These are phyloP conservation scores for Laburnicola sp. DNA, from an alignment of 2,329 filamentous ascomycete genomes.

Conservation along the genomic window DNA sequence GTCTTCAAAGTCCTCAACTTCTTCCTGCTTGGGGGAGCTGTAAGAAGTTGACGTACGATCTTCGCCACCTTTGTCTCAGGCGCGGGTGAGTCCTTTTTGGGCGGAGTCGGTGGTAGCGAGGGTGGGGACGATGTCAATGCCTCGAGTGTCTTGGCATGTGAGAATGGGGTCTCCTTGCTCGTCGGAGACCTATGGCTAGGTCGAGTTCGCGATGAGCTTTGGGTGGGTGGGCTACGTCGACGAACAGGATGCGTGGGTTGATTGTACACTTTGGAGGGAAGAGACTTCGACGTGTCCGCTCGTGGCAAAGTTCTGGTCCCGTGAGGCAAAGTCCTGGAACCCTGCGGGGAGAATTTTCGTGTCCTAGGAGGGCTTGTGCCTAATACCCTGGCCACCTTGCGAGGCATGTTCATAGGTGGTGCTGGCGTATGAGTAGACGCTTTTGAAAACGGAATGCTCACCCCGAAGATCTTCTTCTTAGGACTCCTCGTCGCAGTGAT, in stretches of 20 bases:
- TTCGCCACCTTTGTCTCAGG: constrained; percentile 10
- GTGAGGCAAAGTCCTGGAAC: not conserved
- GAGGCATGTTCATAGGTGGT: constrained; percentile 20
- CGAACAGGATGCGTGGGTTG: constrained; percentile 14
- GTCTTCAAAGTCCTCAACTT: constrained; percentile 13
- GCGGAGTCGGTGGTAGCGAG: constrained; percentile 6
- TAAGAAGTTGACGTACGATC: constrained; percentile 23
- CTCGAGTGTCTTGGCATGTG: not conserved
- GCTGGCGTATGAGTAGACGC: constrained; percentile 11
- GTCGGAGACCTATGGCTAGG: constrained; percentile 25
- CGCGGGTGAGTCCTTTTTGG: not conserved
- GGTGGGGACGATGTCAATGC: constrained; percentile 2
- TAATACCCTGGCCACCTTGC: constrained; percentile 35
- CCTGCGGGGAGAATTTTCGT: not conserved
- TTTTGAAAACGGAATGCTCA: constrained; percentile 33
- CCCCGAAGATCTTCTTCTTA: constrained; percentile 47
- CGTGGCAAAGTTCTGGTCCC: constrained; percentile 3
- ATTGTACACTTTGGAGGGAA: constrained; percentile 25
- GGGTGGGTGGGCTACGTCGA: constrained; percentile 3
- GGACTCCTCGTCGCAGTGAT: constrained; percentile 37
- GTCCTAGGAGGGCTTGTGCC: constrained; percentile 28
- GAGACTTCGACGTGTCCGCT: constrained; percentile 32
- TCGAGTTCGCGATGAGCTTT: not conserved
- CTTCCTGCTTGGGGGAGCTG: constrained; percentile 20
- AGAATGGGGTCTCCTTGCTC: not conserved